A percentile compares a stretch with the other conserved stretches of the same genome.
phyloP scores from a whole-genome alignment of 164 flowering plant species.

The Nymphaea colorata region DNA sequence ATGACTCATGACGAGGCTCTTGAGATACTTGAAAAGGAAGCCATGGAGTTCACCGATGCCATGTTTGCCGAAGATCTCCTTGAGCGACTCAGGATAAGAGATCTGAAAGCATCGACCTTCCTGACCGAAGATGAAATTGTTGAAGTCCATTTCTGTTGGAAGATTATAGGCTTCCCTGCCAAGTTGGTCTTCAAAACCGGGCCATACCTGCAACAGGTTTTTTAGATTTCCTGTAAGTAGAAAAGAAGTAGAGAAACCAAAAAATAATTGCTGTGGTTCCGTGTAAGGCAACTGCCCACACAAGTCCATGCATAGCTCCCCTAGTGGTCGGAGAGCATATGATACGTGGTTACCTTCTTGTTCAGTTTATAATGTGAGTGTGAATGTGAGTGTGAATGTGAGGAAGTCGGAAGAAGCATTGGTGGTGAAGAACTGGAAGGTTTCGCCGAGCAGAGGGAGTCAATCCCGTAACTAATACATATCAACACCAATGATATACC shows the following conservation, averaged over 20 bases:
- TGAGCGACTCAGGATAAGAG: slow-evolving; percentile 30
- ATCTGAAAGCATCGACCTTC: slow-evolving; percentile 27
- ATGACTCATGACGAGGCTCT: slow-evolving; percentile 25
- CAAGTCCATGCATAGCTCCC: too few relatives aligned
- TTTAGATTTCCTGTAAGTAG: too few relatives aligned
- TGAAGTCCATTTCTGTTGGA: slow-evolving; percentile 29
- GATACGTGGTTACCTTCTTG: background rate
- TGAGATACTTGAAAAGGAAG: slow-evolving; percentile 31
- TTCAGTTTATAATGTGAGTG: background rate
- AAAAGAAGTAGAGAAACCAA: too few relatives aligned
- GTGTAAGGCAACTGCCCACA: too few relatives aligned
- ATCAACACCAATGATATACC: too few relatives aligned
- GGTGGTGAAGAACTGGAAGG: slow-evolving; percentile 27
- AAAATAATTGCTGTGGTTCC: too few relatives aligned
- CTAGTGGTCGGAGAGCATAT: too few relatives aligned
- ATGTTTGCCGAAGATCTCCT: slow-evolving; percentile 18
- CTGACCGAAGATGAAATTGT: slow-evolving; percentile 27
- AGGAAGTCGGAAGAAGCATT: slow-evolving; percentile 20
- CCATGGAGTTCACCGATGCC: slow-evolving; percentile 25
- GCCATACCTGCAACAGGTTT: slow-evolving; percentile 30
- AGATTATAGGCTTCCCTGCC: slow-evolving; percentile 23
- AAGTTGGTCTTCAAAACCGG: slow-evolving; percentile 25
- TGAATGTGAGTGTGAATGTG: slow-evolving; percentile 3
- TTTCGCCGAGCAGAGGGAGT: slow-evolving; percentile 26
- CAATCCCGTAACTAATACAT: too few relatives aligned